Conservation (phyloP, 1,284 basidiomycete genomes). For the Ganoderma multipileum region DNA sequence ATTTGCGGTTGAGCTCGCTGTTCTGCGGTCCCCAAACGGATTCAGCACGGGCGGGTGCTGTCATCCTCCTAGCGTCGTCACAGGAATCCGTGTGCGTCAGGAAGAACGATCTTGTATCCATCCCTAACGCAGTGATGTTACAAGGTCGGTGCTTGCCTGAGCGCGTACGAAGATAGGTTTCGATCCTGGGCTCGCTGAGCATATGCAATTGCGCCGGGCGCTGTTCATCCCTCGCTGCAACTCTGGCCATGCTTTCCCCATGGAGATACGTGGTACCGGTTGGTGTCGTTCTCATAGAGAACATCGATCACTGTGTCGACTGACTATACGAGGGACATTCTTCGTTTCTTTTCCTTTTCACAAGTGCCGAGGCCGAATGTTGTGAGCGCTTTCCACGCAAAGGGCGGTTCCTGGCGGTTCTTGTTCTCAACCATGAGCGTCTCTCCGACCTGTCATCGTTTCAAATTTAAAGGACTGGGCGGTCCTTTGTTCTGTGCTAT, state of each 20-base stretch:
- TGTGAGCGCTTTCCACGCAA: neutral
- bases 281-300: neutral
- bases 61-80: neutral
- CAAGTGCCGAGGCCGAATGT: neutral
- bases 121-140: neutral
- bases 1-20: neutral
- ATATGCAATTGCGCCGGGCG: neutral
- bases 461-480: neutral
- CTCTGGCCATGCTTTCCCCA: neutral
- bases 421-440: neutral
- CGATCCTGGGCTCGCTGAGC: neutral
- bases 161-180: neutral
- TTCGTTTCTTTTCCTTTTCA: neutral
- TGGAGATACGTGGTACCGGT: neutral
- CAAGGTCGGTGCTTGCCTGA: neutral
- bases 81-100: neutral
- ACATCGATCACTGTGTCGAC: neutral
- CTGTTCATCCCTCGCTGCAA: neutral
- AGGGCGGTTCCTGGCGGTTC: neutral
- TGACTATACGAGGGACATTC: neutral
- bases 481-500: conserved; percentile 4
- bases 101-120: neutral
- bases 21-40: neutral
- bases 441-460: neutral
- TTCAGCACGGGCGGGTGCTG: neutral